Percentiles rank a stretch among this genome's conserved stretches.
Evolutionary conservation across 345 rosid species (phyloP).

Genomic region (Eucalyptus erythrocorys): DNA sequence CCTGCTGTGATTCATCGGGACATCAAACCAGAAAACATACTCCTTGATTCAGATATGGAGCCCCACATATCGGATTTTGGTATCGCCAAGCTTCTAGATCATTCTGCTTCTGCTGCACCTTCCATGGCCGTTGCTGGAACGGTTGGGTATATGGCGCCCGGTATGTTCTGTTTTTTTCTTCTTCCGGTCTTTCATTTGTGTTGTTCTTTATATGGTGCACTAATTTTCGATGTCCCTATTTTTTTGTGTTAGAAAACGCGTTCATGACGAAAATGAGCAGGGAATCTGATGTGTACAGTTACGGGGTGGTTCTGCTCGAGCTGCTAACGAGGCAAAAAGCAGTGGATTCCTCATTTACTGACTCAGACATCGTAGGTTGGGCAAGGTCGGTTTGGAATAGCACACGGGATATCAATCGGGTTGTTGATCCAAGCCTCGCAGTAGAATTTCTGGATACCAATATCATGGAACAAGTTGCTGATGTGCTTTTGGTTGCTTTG

Average conservation of each 20-base stretch:
- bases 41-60: conserved; percentile 58
- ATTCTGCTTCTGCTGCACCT: conserved; percentile 22
- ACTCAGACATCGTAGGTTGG: conserved; percentile 35
- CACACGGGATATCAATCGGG: conserved; percentile 9
- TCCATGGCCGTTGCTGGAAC: conserved; percentile 46
- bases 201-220: too few relatives aligned
- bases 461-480: conserved; percentile 33
- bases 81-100: conserved; percentile 55
- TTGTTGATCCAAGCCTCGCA: conserved; percentile 30
- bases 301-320: conserved; percentile 59
- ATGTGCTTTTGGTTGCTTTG: conserved; percentile 36
- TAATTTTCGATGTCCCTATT: not conserved
- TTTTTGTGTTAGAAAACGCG: conserved; percentile 46
- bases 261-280: conserved; percentile 31
- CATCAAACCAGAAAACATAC: conserved; percentile 72
- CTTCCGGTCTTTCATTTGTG: not conserved
- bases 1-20: conserved; percentile 76
- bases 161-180: conserved; percentile 6
- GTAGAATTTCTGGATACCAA: conserved; percentile 36
- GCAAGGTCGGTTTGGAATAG: conserved; percentile 26
- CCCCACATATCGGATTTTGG: conserved; percentile 85
- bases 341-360: conserved; percentile 25
- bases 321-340: conserved; percentile 44
- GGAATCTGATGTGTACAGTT: conserved; percentile 61
- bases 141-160: conserved; percentile 76